Percentiles rank a stretch among this genome's conserved stretches.
Evolutionary conservation across 805 yeast species (phyloP).

Genomic region (Metschnikowia gelsemii): DNA sequence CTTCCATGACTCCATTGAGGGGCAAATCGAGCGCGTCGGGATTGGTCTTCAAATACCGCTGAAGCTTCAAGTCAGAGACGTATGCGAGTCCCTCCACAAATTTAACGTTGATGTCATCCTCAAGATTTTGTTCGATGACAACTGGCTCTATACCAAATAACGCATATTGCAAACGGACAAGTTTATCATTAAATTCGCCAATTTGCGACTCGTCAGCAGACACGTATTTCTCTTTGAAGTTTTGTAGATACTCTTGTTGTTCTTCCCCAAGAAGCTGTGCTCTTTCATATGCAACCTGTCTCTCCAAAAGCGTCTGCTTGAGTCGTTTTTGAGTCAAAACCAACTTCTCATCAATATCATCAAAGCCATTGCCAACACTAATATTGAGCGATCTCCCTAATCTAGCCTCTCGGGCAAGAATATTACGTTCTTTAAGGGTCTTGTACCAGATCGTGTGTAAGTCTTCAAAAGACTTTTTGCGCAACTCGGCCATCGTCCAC

Average conservation of each 20-base stretch:
- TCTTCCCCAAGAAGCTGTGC: slow-evolving; percentile 49
- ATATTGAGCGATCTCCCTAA: slow-evolving; percentile 42
- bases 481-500: slow-evolving; percentile 85
- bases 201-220: slow-evolving; percentile 52
- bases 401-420: slow-evolving; percentile 70
- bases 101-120: slow-evolving; percentile 48
- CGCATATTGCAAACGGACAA: slow-evolving; percentile 78
- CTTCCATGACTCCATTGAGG: slow-evolving; percentile 41
- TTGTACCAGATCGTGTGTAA: slow-evolving; percentile 89
- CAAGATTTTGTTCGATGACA: slow-evolving; percentile 52
- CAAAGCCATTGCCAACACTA: slow-evolving; percentile 35
- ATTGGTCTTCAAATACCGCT: slow-evolving; percentile 30
- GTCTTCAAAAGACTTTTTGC: slow-evolving; percentile 90
- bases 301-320: slow-evolving; percentile 82
- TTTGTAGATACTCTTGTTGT: slow-evolving; percentile 50
- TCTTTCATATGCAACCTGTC: slow-evolving; percentile 67
- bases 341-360: slow-evolving; percentile 40
- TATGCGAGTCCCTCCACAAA: slow-evolving; percentile 65
- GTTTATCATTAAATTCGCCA: slow-evolving; percentile 58
- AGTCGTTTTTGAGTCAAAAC: slow-evolving; percentile 51
- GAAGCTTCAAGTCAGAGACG: slow-evolving; percentile 67
- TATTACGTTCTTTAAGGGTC: slow-evolving; percentile 78
- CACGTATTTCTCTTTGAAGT: slow-evolving; percentile 59
- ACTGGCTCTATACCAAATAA: slow-evolving; percentile 81
- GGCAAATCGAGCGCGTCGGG: slow-evolving; percentile 31